These are phyloP conservation scores for Fomitopsis pinicola DNA, from an alignment of 1,284 basidiomycete species.

Conservation along the genomic window DNA sequence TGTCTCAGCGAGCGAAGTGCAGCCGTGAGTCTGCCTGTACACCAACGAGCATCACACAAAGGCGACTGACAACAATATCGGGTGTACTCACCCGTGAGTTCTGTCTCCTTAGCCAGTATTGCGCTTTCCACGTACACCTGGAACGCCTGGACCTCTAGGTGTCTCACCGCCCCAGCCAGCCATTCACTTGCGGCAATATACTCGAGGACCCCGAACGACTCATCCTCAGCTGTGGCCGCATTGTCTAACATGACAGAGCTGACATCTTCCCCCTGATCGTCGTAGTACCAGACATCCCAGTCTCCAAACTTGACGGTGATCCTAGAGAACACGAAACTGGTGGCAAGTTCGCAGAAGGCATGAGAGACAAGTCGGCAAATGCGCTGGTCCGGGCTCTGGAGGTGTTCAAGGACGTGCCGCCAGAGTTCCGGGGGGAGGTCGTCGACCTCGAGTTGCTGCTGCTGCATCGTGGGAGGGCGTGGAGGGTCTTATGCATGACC, in stretches of 20 bases:
- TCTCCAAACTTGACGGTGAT: not conserved
- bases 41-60: not conserved
- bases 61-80: too few species aligned
- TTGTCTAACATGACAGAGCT: too few species aligned
- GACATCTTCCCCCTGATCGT: not conserved
- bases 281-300: not conserved
- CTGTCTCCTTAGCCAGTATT: not conserved
- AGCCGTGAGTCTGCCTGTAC: not conserved
- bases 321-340: not conserved
- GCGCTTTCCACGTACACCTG: not conserved
- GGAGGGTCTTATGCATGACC: too few species aligned
- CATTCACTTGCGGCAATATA: not conserved
- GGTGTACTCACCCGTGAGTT: not conserved
- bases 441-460: not conserved
- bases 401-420: not conserved
- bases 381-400: not conserved
- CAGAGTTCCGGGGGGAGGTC: not conserved
- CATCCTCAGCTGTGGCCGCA: not conserved
- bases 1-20: not conserved
- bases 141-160: not conserved
- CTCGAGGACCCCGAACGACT: not conserved
- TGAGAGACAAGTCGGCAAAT: not conserved
- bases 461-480: too few species aligned
- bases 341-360: not conserved
- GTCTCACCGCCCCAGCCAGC: not conserved